phyloP scores from a whole-genome alignment of 306 rosid genomes.

The Datisca glomerata region DNA sequence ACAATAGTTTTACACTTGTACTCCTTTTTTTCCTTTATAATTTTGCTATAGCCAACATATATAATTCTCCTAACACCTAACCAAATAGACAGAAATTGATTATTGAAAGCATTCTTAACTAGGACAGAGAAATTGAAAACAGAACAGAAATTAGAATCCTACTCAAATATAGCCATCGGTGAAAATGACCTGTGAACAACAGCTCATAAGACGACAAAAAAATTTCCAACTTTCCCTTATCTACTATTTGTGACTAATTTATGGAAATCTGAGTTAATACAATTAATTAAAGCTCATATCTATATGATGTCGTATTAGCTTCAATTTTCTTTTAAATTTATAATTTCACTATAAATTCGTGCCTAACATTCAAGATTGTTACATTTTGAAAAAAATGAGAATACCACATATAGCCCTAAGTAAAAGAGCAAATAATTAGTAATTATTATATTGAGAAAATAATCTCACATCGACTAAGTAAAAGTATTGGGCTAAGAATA shows the following conservation, averaged over 20 bases:
- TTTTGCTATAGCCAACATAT: neutral
- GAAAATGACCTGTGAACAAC: neutral
- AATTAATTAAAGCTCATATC: neutral
- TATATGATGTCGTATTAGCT: too few relatives aligned
- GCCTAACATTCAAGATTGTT: neutral
- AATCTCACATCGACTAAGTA: too few relatives aligned
- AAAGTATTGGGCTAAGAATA: too few relatives aligned
- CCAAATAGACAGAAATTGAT: neutral
- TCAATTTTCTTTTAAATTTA: neutral
- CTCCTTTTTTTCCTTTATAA: too few relatives aligned
- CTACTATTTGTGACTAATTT: neutral
- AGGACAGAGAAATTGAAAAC: neutral
- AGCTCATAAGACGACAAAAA: neutral
- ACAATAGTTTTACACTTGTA: neutral
- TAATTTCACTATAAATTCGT: neutral
- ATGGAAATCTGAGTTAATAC: neutral
- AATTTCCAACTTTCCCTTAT: neutral
- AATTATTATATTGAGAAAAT: too few relatives aligned
- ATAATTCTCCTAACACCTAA: neutral
- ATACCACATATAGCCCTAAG: too few relatives aligned
- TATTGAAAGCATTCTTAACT: neutral
- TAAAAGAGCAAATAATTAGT: too few relatives aligned
- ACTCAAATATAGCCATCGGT: neutral
- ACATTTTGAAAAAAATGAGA: too few relatives aligned
- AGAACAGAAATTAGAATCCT: neutral